A percentile compares a stretch with the other conserved stretches of the same genome.
These are phyloP conservation scores for Lipomyces mesembrius DNA, from an alignment of 805 yeast genomes.

Conservation along the genomic window DNA sequence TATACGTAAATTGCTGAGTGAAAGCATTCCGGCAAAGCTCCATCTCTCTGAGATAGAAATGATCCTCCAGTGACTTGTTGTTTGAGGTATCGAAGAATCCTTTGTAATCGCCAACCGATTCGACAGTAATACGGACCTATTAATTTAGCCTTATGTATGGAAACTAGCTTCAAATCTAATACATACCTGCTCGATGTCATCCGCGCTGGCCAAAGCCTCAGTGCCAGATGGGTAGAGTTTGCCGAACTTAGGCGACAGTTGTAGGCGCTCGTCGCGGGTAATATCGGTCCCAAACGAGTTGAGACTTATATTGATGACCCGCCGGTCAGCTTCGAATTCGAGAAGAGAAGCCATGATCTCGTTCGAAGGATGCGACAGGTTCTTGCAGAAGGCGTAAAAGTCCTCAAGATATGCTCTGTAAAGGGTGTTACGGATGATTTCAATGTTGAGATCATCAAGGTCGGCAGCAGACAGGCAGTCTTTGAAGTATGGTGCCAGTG, in stretches of 20 bases:
- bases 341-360: conserved; percentile 80
- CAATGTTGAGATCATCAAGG: conserved; percentile 93
- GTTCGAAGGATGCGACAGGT: conserved; percentile 73
- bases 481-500: conserved; percentile 94
- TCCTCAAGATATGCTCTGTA: conserved; percentile 94
- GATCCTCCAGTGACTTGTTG: conserved; percentile 80
- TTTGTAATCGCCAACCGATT: conserved; percentile 39
- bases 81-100: conserved; percentile 53
- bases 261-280: conserved; percentile 68
- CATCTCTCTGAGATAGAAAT: conserved; percentile 92
- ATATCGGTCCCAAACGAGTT: conserved; percentile 87
- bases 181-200: conserved; percentile 84
- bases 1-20: conserved; percentile 83
- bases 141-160: not conserved
- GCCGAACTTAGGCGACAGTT: conserved; percentile 82
- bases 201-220: conserved; percentile 69
- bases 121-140: conserved; percentile 42
- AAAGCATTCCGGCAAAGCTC: conserved; percentile 87
- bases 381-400: conserved; percentile 68
- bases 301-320: conserved; percentile 87
- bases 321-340: conserved; percentile 91
- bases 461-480: conserved; percentile 80
- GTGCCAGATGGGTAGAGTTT: conserved; percentile 73
- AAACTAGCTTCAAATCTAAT: conserved; percentile 14
- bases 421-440: conserved; percentile 86